Evolutionary conservation across 345 rosid genomes (phyloP), one percentile per base, ranked within the genome.

Genomic region (Ceriops tagal): DNA sequence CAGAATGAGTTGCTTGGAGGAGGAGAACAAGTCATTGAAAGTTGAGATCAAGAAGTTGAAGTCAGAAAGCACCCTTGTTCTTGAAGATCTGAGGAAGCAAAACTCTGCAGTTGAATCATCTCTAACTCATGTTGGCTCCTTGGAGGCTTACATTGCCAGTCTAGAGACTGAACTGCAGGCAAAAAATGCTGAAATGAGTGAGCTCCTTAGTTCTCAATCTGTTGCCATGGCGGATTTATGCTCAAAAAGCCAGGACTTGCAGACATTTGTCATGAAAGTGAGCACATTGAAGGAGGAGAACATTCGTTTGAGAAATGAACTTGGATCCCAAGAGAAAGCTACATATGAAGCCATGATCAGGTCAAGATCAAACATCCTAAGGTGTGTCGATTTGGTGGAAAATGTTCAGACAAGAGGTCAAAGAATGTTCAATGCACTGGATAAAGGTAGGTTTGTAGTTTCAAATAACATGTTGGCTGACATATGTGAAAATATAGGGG

Each of bases 101-200:
- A 85, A 62, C 64, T 75, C 81, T 47, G 78, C 84, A 67, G 72
- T 77, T 62, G 73, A 83, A 39, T 78, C 83, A 63, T 78, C 79
- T 47, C 58, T 61, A 49, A 75, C 78, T 43, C 49, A 69, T 62
- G 56, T 84, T 71, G 21, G 47, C 62, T 76, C 68, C 53, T 72
- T 88, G 83, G 91, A 87, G 82, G 78, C 80, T 73, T 53, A 46
- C 71, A 75, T 84, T 79, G 73, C 74, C 35, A 47, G 51, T 67
- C 80, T 88, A 56, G 84, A 87, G 65, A 73, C 82, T 61, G 92
- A 83, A 74, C 55, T 90, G 72, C 78, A 67, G 34, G 70, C 47
- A 68, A 92, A 82, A 83, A 78, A 75, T 70, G 80, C 74, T 70
- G 86, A 84, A 73, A 52, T 90, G 72, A 22, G 76, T 69, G 79